These are phyloP conservation scores for Cyclostephanos tholiformis DNA, from an alignment of 108 stramenopile species.

Conservation along the genomic window DNA sequence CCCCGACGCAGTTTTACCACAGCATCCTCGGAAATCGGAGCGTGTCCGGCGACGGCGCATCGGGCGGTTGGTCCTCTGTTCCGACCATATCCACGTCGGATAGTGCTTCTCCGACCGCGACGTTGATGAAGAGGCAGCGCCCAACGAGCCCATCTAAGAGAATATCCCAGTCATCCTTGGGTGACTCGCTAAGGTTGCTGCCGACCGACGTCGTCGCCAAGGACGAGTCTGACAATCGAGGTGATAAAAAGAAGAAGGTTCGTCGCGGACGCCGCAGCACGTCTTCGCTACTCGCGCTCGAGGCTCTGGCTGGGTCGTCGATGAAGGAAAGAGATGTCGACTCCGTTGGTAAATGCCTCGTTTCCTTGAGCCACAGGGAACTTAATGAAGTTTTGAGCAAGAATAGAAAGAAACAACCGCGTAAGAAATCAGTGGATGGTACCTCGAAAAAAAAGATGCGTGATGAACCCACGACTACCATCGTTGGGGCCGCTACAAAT, in stretches of 20 bases:
- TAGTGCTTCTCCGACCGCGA: too few relatives aligned
- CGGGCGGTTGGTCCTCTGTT: background rate
- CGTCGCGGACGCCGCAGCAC: constrained; percentile 11
- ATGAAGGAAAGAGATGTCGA: background rate
- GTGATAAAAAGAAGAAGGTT: constrained; percentile 8
- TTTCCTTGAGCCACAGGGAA: constrained; percentile 10
- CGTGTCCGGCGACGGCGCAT: background rate
- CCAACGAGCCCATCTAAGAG: constrained; percentile 1
- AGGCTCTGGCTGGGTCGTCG: background rate
- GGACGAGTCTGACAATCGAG: background rate
- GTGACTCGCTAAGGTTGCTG: background rate
- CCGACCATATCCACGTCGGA: background rate
- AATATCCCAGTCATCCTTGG: background rate
- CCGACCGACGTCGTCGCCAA: background rate
- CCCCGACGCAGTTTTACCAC: constrained; percentile 4
- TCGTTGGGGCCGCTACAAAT: background rate
- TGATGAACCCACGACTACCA: background rate
- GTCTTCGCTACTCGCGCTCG: constrained; percentile 5
- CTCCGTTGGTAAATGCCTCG: background rate
- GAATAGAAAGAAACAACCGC: constrained; percentile 11
- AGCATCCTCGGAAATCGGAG: background rate
- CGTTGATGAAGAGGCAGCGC: background rate
- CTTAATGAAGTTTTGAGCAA: constrained; percentile 2
- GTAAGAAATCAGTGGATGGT: constrained; percentile 5
- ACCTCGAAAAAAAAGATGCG: background rate